phyloP scores from a whole-genome alignment of 768 basidiomycete species.

The Lactarius hengduanensis region DNA sequence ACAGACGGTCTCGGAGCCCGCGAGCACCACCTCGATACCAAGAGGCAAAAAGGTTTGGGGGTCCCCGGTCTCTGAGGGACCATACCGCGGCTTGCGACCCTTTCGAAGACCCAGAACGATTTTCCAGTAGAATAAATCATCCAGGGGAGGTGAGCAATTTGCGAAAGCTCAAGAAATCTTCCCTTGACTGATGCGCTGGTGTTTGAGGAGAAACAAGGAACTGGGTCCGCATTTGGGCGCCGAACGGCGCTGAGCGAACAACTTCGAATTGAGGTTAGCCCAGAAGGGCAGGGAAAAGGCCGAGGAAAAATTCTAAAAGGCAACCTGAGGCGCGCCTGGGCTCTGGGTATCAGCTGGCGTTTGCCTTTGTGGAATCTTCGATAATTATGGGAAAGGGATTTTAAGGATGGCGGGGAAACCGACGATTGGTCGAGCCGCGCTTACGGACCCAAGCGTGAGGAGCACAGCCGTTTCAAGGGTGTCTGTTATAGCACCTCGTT shows the following conservation, averaged over 20 bases:
- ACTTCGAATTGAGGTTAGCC: conserved; percentile 30
- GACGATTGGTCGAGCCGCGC: conserved; percentile 28
- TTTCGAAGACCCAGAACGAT: not conserved
- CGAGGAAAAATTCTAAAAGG: conserved; percentile 30
- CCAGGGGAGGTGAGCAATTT: conserved; percentile 22
- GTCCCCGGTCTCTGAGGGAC: not conserved
- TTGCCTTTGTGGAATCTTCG: conserved; percentile 29
- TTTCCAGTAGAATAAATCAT: conserved; percentile 5
- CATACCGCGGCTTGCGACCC: not conserved
- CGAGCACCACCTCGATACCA: not conserved
- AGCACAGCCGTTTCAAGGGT: conserved; percentile 29
- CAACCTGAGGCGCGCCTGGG: conserved; percentile 28
- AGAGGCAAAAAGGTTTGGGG: not conserved
- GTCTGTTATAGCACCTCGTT: conserved; percentile 28
- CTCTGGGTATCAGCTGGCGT: conserved; percentile 27
- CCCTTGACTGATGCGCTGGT: conserved; percentile 19
- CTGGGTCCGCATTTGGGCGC: conserved; percentile 28
- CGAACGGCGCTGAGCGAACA: conserved; percentile 24
- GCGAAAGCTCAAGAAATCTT: conserved; percentile 14
- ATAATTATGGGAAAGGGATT: conserved; percentile 30
- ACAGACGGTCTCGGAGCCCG: not conserved
- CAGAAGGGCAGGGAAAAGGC: conserved; percentile 28
- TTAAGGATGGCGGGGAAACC: conserved; percentile 28
- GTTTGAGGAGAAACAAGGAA: conserved; percentile 25
- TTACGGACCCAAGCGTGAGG: conserved; percentile 29